phyloP scores from a whole-genome alignment of 108 stramenopile genomes.

The Skeletonema costatum region DNA sequence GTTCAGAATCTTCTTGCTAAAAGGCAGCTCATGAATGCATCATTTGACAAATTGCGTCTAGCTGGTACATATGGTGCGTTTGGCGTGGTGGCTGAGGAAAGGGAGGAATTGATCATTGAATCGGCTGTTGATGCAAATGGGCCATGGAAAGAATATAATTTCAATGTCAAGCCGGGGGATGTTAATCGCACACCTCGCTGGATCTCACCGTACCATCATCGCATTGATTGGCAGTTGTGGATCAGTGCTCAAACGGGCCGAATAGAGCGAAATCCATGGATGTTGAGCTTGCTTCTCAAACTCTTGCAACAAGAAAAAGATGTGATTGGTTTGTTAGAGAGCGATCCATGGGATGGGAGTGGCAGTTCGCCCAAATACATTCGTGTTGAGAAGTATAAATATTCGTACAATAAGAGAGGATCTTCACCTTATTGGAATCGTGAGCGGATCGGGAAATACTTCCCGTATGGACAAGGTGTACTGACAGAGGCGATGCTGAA shows the following conservation, averaged over 20 bases:
- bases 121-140: conserved; percentile 41
- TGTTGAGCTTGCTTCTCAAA: conserved; percentile 53
- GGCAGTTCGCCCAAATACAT: conserved; percentile 55
- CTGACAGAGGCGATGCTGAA: conserved; percentile 41
- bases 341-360: conserved; percentile 51
- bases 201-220: conserved; percentile 68
- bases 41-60: conserved; percentile 64
- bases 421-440: conserved; percentile 59
- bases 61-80: conserved; percentile 71
- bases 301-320: conserved; percentile 53
- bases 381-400: conserved; percentile 60
- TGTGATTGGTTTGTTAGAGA: conserved; percentile 51
- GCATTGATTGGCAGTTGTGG: conserved; percentile 78
- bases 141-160: conserved; percentile 69
- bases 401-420: conserved; percentile 17
- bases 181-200: conserved; percentile 40
- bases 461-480: conserved; percentile 53
- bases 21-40: conserved; percentile 67
- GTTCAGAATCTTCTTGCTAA: conserved; percentile 53
- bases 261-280: conserved; percentile 61
- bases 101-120: conserved; percentile 60
- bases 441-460: conserved; percentile 48
- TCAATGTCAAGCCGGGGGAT: conserved; percentile 68
- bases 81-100: conserved; percentile 55
- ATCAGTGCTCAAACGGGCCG: conserved; percentile 44